These are phyloP conservation scores for Pistacia vera DNA, from an alignment of 345 rosid species.

Conservation along the genomic window DNA sequence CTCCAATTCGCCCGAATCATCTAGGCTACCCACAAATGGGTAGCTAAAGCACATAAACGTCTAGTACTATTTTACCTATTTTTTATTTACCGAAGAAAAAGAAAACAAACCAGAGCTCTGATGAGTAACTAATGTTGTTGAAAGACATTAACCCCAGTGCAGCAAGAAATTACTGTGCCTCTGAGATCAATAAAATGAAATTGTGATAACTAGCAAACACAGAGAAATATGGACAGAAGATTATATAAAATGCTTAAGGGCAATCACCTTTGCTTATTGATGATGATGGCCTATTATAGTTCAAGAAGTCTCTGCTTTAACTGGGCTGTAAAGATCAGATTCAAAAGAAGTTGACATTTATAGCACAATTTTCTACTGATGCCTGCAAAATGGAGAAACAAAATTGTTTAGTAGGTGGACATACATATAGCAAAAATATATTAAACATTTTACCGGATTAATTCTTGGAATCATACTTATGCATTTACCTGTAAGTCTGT, in stretches of 20 bases:
- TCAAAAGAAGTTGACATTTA: background rate
- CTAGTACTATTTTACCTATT: too few relatives aligned
- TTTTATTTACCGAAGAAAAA: too few relatives aligned
- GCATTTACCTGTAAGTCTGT: background rate
- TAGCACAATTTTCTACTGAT: background rate
- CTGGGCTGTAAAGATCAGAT: too few relatives aligned
- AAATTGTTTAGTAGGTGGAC: background rate
- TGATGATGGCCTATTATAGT: too few relatives aligned
- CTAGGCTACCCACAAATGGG: too few relatives aligned
- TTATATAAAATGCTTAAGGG: background rate
- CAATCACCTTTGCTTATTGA: background rate
- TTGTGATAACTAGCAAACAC: background rate
- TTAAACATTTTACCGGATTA: background rate
- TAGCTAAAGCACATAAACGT: too few relatives aligned
- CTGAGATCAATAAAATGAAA: background rate
- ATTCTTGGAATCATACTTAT: background rate
- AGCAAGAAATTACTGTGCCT: too few relatives aligned
- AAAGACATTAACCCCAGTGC: too few relatives aligned
- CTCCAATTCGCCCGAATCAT: too few relatives aligned
- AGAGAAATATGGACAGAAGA: background rate
- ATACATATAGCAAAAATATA: background rate
- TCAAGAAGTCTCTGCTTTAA: too few relatives aligned
- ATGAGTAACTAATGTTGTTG: too few relatives aligned
- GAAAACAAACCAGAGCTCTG: too few relatives aligned
- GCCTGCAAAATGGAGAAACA: background rate